phyloP scores from a whole-genome alignment of 768 basidiomycete genomes.

The Trametes coccinea region DNA sequence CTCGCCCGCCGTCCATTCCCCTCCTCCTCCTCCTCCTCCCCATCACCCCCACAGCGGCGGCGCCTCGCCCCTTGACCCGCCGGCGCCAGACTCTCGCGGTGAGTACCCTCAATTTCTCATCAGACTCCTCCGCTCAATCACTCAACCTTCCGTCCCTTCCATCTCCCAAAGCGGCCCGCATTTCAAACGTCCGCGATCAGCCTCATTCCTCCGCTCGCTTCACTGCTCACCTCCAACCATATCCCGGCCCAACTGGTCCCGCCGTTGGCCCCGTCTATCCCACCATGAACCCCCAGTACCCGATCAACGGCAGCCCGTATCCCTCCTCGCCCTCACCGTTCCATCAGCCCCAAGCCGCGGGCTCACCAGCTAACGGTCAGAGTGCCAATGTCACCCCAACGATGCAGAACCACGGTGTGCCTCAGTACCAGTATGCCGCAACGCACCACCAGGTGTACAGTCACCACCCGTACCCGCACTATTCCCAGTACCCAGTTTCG shows the following conservation, averaged over 20 bases:
- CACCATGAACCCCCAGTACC: slow-evolving; percentile 70
- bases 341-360: slow-evolving; percentile 33
- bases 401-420: slow-evolving; percentile 39
- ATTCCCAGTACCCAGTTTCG: slow-evolving; percentile 49
- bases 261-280: slow-evolving; percentile 22
- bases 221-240: slow-evolving; percentile 48
- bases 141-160: slow-evolving; percentile 13
- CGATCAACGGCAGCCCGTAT: slow-evolving; percentile 57
- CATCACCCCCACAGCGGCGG: background rate
- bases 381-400: slow-evolving; percentile 37
- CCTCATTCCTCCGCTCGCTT: slow-evolving; percentile 37
- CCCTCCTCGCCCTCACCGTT: slow-evolving; percentile 40
- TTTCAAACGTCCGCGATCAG: slow-evolving; percentile 36
- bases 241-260: slow-evolving; percentile 42
- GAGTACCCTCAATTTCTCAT: slow-evolving; percentile 16
- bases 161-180: slow-evolving; percentile 30
- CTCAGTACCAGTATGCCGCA: slow-evolving; percentile 52
- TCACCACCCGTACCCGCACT: slow-evolving; percentile 51
- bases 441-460: slow-evolving; percentile 56
- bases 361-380: slow-evolving; percentile 40
- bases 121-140: slow-evolving; percentile 4
- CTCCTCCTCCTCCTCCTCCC: background rate
- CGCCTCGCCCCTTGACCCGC: slow-evolving; percentile 9
- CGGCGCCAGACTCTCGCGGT: slow-evolving; percentile 17
- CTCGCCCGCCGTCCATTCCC: slow-evolving; percentile 10